Evolutionary conservation across 2,329 filamentous ascomycete genomes (phyloP).

Genomic region (Daldinia sp.): DNA sequence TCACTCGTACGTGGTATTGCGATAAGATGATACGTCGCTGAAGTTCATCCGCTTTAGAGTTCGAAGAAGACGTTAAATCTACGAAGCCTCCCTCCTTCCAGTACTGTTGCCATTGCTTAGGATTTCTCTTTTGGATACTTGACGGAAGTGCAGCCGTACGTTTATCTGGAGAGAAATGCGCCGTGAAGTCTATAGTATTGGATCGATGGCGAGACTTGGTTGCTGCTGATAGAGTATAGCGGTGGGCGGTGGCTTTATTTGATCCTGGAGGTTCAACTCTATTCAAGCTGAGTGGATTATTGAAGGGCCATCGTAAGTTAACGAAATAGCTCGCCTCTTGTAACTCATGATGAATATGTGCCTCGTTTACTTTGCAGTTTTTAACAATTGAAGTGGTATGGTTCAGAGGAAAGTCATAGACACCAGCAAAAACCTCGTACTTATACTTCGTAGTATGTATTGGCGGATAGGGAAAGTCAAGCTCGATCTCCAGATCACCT

Average conservation of each 20-base stretch:
- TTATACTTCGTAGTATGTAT: conserved; percentile 57
- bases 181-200: conserved; percentile 50
- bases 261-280: conserved; percentile 47
- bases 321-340: conserved; percentile 56
- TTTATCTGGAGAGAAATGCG: conserved; percentile 52
- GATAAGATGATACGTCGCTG: conserved; percentile 59
- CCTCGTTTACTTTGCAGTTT: conserved; percentile 33
- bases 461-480: conserved; percentile 60
- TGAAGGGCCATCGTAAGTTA: conserved; percentile 53
- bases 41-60: conserved; percentile 56
- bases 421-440: conserved; percentile 58
- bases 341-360: conserved; percentile 55
- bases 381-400: conserved; percentile 53
- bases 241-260: conserved; percentile 48
- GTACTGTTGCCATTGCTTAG: conserved; percentile 52
- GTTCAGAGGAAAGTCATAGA: conserved; percentile 55
- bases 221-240: conserved; percentile 50
- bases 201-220: conserved; percentile 7
- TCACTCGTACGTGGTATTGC: conserved; percentile 59
- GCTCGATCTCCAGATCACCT: conserved; percentile 53
- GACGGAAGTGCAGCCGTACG: conserved; percentile 45
- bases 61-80: conserved; percentile 55
- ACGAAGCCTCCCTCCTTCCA: conserved; percentile 58
- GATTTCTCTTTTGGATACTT: conserved; percentile 45
- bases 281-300: conserved; percentile 40